Percentiles rank a stretch among this genome's conserved stretches.
Evolutionary conservation across 78 protist genomes (phyloP).

Genomic region (Dictyostelium citrinum): DNA sequence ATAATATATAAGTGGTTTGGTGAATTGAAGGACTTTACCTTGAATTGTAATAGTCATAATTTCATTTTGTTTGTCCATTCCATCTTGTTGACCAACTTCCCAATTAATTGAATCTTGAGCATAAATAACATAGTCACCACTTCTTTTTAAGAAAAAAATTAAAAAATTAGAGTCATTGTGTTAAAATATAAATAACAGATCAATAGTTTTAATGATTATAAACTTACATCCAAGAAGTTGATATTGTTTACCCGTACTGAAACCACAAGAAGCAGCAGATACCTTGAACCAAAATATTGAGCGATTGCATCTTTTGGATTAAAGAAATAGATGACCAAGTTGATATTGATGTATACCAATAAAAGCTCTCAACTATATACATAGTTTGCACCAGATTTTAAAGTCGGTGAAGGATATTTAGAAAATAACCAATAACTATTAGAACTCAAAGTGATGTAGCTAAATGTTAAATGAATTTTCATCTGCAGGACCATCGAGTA

Average conservation of each 20-base stretch:
- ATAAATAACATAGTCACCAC: not conserved
- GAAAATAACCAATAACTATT: not conserved
- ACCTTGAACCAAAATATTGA: conserved; percentile 50
- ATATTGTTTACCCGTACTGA: conserved; percentile 64
- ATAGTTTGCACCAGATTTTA: not conserved
- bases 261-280: conserved; percentile 44
- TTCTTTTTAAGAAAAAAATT: too few species aligned
- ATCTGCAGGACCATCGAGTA: not conserved
- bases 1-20: conserved; percentile 4
- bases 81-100: conserved; percentile 82
- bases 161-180: too few species aligned
- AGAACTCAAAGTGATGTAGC: not conserved
- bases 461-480: conserved; percentile 12
- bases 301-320: conserved; percentile 8
- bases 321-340: not conserved
- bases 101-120: conserved; percentile 77
- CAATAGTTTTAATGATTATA: too few species aligned
- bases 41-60: conserved; percentile 45
- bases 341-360: not conserved
- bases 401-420: not conserved
- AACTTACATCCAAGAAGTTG: conserved; percentile 22
- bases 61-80: conserved; percentile 67
- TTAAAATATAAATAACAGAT: too few species aligned
- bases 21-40: conserved; percentile 13
- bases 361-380: not conserved